Evolutionary conservation across 306 rosid species (phyloP).

Genomic region (Medicago ruthenica): DNA sequence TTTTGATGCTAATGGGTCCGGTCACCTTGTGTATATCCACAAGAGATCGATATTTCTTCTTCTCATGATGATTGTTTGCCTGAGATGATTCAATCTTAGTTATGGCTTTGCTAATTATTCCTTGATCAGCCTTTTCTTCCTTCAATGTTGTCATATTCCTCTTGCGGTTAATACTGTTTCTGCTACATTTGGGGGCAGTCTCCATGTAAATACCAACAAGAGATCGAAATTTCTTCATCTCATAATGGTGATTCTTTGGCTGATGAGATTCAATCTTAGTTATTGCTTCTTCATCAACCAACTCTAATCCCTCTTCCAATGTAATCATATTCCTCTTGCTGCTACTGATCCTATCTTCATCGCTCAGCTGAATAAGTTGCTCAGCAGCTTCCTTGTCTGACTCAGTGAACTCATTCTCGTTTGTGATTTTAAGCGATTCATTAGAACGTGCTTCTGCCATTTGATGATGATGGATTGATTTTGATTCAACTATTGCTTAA

Average conservation of each 20-base stretch:
- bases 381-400: conserved; percentile 53
- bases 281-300: conserved; percentile 37
- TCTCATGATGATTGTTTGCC: too few species aligned
- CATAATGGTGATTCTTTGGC: conserved; percentile 41
- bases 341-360: conserved; percentile 20
- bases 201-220: conserved; percentile 54
- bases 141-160: too few species aligned
- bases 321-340: conserved; percentile 32
- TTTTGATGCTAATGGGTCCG: too few species aligned
- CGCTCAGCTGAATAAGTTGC: conserved; percentile 60
- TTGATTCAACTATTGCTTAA: too few species aligned
- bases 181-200: conserved; percentile 40
- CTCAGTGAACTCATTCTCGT: conserved; percentile 32
- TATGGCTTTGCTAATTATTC: too few species aligned
- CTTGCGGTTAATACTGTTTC: not conserved
- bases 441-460: conserved; percentile 29
- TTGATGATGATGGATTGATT: conserved; percentile 1
- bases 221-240: conserved; percentile 49
- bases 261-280: conserved; percentile 36
- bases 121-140: too few species aligned
- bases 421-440: not conserved
- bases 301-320: conserved; percentile 24
- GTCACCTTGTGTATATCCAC: too few species aligned
- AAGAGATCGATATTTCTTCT: too few species aligned
- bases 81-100: too few species aligned